Percentiles rank a stretch among this genome's conserved stretches.
These are phyloP conservation scores for Metschnikowia lochheadii DNA, from an alignment of 805 yeast species.

Conservation along the genomic window DNA sequence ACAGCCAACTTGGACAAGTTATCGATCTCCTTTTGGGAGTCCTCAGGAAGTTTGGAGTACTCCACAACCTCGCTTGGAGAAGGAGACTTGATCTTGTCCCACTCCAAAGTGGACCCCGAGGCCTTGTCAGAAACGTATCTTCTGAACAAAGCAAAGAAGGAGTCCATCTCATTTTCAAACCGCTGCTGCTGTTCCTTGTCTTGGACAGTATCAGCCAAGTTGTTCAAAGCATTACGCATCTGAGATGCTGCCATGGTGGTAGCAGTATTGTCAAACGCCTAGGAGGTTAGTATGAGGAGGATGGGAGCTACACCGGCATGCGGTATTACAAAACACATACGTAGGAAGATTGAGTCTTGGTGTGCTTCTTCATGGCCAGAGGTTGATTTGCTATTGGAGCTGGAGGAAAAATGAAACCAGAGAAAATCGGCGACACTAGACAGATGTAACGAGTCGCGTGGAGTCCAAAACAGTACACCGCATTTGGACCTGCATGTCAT, in stretches of 20 bases:
- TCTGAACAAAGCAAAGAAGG: slow-evolving; percentile 89
- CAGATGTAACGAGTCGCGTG: slow-evolving; percentile 1
- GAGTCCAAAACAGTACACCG: neutral
- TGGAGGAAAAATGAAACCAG: neutral
- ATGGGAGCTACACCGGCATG: neutral
- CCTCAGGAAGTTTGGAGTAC: slow-evolving; percentile 48
- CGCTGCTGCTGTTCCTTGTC: slow-evolving; percentile 46
- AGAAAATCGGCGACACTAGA: slow-evolving; percentile 3
- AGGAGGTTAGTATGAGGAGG: slow-evolving; percentile 11
- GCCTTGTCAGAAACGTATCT: slow-evolving; percentile 89
- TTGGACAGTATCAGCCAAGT: slow-evolving; percentile 75
- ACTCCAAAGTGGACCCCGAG: slow-evolving; percentile 74
- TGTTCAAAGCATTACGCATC: slow-evolving; percentile 94
- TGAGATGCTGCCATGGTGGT: slow-evolving; percentile 95
- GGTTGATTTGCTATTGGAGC: neutral
- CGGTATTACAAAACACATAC: slow-evolving; percentile 37
- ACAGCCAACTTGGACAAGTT: slow-evolving; percentile 85
- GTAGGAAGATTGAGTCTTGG: slow-evolving; percentile 67
- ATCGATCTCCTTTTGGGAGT: slow-evolving; percentile 26
- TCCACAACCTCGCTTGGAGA: slow-evolving; percentile 83
- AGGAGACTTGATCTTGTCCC: slow-evolving; percentile 97
- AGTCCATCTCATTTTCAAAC: slow-evolving; percentile 91
- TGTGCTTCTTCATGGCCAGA: slow-evolving; percentile 47
- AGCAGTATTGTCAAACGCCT: slow-evolving; percentile 92
- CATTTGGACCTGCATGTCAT: slow-evolving; percentile 1